phyloP scores from a whole-genome alignment of 768 basidiomycete species.

The Macrolepiota albuminosa region DNA sequence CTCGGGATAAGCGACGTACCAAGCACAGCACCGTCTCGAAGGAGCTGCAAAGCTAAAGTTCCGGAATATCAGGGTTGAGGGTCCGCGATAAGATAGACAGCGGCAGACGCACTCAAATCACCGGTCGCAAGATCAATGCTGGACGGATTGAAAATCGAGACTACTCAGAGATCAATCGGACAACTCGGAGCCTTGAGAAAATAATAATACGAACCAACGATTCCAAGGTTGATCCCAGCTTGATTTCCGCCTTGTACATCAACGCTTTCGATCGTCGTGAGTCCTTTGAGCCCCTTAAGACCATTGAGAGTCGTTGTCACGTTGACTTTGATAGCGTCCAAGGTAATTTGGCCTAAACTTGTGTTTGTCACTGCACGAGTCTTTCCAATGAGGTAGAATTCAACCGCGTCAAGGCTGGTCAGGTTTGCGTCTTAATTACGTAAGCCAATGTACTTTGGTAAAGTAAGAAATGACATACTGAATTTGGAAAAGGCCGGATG shows the following conservation, averaged over 20 bases:
- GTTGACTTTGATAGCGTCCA: slow-evolving; percentile 69
- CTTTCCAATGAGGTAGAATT: slow-evolving; percentile 56
- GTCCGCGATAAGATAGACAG: neutral
- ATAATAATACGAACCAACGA: slow-evolving; percentile 39
- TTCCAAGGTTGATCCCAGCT: slow-evolving; percentile 53
- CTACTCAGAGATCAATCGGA: slow-evolving; percentile 22
- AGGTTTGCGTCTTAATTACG: slow-evolving; percentile 44
- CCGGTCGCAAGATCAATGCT: slow-evolving; percentile 58
- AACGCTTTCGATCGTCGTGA: slow-evolving; percentile 51
- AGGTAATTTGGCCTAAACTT: slow-evolving; percentile 61
- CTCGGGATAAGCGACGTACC: slow-evolving; percentile 63
- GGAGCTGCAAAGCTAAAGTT: slow-evolving; percentile 48
- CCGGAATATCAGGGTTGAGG: neutral
- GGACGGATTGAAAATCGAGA: slow-evolving; percentile 64
- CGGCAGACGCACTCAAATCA: slow-evolving; percentile 47
- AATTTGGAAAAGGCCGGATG: slow-evolving; percentile 53
- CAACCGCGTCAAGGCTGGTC: slow-evolving; percentile 40
- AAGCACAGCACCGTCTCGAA: slow-evolving; percentile 43
- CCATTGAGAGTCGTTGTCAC: slow-evolving; percentile 59
- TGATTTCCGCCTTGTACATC: slow-evolving; percentile 64
- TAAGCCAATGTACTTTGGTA: slow-evolving; percentile 1
- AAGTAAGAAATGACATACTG: slow-evolving; percentile 35
- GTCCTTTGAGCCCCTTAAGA: slow-evolving; percentile 53
- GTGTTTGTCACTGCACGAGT: slow-evolving; percentile 57
- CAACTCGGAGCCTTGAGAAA: neutral